A percentile compares a stretch with the other conserved stretches of the same genome.
phyloP scores from a whole-genome alignment of 352 stramenopile genomes.

The Pythium sp. region DNA sequence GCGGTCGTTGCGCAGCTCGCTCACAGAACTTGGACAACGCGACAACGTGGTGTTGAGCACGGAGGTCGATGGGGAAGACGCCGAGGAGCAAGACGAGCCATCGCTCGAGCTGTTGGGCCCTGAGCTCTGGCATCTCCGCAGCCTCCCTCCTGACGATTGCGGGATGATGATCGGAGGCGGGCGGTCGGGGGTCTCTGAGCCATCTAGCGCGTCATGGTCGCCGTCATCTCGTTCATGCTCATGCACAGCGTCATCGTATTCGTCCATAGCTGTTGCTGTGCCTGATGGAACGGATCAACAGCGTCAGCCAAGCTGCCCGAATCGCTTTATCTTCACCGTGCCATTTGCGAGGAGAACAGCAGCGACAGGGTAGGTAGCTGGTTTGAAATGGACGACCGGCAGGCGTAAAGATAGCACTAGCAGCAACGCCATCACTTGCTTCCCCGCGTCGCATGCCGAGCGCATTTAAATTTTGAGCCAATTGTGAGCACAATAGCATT shows the following conservation, averaged over 20 bases:
- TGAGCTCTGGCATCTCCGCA: slow-evolving; percentile 6
- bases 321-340: not conserved
- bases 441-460: not conserved
- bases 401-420: not conserved
- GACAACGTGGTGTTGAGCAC: slow-evolving; percentile 5
- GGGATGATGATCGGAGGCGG: slow-evolving; percentile 16
- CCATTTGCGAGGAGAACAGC: not conserved
- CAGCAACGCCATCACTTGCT: not conserved
- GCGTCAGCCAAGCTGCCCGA: not conserved
- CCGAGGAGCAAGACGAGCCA: slow-evolving; percentile 7
- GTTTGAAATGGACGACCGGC: not conserved
- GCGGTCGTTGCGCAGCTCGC: slow-evolving; percentile 30
- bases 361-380: not conserved
- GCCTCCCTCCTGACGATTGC: not conserved
- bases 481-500: too few species aligned
- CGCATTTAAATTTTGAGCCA: not conserved
- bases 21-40: slow-evolving; percentile 24
- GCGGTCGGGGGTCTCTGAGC: not conserved
- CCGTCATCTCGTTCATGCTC: not conserved
- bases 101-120: not conserved
- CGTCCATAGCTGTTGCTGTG: not conserved
- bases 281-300: too few species aligned
- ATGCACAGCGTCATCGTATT: not conserved
- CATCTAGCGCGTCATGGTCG: not conserved
- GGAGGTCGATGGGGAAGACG: not conserved